phyloP scores from a whole-genome alignment of 73 alveolate genomes.

The Tetrahymena malaccensis region DNA sequence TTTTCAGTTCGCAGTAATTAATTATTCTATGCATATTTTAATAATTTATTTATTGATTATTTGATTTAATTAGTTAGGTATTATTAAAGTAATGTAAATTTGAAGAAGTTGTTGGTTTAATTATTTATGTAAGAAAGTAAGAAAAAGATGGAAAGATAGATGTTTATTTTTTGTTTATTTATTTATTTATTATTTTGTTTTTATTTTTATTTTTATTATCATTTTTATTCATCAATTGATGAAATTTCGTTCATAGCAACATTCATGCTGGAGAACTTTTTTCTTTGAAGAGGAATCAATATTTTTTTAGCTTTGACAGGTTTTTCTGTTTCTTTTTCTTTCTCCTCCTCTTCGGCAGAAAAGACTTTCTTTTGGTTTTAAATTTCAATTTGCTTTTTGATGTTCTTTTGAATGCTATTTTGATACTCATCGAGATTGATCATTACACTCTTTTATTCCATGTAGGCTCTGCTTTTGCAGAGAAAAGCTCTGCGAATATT shows the following conservation, averaged over 20 bases:
- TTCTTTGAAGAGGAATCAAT: not conserved
- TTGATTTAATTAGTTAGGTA: not conserved
- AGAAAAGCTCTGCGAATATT: not conserved
- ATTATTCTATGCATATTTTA: not conserved
- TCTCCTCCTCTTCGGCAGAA: not conserved
- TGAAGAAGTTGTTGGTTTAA: not conserved
- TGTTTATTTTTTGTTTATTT: not conserved
- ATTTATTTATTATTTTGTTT: no score
- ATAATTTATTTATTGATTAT: not conserved
- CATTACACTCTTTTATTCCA: not conserved
- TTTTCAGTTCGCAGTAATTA: not conserved
- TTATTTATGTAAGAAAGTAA: not conserved
- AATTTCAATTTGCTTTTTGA: not conserved
- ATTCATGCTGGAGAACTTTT: not conserved
- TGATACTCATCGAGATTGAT: not conserved
- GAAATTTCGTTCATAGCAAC: not conserved
- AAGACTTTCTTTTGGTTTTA: not conserved
- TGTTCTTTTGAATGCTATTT: not conserved
- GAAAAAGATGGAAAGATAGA: not conserved
- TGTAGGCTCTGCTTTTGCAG: not conserved
- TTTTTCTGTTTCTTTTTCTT: not conserved
- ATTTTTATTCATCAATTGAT: not conserved
- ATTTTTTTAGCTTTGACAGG: not conserved
- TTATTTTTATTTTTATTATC: not conserved
- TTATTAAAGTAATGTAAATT: not conserved